Conservation (phyloP, 139 green algal species). For the Tetraselmis chui region DNA sequence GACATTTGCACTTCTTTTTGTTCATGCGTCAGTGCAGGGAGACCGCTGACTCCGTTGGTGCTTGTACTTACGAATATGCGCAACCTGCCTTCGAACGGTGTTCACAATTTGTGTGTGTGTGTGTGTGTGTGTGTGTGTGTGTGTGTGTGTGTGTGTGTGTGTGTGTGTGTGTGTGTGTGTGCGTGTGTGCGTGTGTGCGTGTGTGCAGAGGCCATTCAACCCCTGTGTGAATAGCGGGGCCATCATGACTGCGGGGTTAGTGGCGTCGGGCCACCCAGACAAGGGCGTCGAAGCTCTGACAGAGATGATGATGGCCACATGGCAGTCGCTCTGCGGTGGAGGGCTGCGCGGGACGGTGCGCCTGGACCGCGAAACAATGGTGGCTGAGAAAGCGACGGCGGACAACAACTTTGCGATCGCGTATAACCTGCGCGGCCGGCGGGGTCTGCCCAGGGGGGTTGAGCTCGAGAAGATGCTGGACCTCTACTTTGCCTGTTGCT, state of each 20-base stretch:
- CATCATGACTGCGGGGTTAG: conserved; percentile 7
- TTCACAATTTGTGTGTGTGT: too few relatives aligned
- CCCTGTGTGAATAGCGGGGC: conserved; percentile 3
- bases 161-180: too few relatives aligned
- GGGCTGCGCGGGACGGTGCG: not conserved
- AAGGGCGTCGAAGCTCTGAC: not conserved
- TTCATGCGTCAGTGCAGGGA: too few relatives aligned
- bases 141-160: too few relatives aligned
- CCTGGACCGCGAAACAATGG: not conserved
- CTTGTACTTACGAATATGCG: too few relatives aligned
- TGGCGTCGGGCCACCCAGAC: conserved; percentile 1
- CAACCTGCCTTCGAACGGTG: too few relatives aligned
- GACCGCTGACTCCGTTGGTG: too few relatives aligned
- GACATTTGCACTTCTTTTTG: too few relatives aligned
- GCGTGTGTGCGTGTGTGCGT: too few relatives aligned
- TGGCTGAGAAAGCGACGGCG: conserved; percentile 3
- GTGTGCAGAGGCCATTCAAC: conserved; percentile 1
- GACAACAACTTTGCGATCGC: conserved; percentile 11
- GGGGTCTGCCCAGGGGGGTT: not conserved
- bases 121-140: too few relatives aligned
- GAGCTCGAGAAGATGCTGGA: not conserved
- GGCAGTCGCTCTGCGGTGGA: not conserved
- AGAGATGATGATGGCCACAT: conserved; percentile 6
- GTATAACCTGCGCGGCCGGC: not conserved
- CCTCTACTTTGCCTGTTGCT: conserved; percentile 9